Percentiles rank a stretch among this genome's conserved stretches.
These are phyloP conservation scores for Rosa hybrid DNA, from an alignment of 331 rosid species.

Conservation along the genomic window DNA sequence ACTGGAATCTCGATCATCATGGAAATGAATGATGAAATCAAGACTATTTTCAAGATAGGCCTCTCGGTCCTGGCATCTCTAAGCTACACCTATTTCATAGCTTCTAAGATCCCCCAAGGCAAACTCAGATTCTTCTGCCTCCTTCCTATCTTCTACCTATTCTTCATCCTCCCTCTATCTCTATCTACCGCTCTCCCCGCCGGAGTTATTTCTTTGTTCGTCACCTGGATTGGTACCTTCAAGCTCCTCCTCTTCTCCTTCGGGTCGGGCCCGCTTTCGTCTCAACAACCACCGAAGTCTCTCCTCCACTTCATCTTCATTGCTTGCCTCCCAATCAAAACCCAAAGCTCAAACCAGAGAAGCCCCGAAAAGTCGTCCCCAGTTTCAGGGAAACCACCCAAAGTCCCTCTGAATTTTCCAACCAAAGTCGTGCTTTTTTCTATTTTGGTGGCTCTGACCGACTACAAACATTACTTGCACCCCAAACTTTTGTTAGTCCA, in stretches of 20 bases:
- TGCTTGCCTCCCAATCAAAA: constrained; percentile 30
- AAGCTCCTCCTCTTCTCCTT: constrained; percentile 52
- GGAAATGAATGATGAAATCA: constrained; percentile 24
- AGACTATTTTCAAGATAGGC: constrained; percentile 21
- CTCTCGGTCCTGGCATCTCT: constrained; percentile 32
- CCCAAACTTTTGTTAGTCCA: not conserved
- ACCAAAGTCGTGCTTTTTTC: constrained; percentile 23
- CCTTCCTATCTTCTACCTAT: constrained; percentile 42
- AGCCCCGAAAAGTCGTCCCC: not conserved
- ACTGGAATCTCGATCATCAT: not conserved
- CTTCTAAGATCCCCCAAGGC: constrained; percentile 51
- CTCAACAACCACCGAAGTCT: constrained; percentile 30
- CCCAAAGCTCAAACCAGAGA: not conserved
- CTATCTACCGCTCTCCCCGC: constrained; percentile 45
- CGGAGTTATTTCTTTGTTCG: constrained; percentile 48
- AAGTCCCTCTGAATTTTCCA: constrained; percentile 25
- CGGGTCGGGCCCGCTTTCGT: constrained; percentile 44
- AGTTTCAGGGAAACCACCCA: not conserved
- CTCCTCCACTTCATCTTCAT: constrained; percentile 36
- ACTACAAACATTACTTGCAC: constrained; percentile 2
- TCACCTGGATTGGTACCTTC: constrained; percentile 60
- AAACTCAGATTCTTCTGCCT: constrained; percentile 44
- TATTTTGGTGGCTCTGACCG: not conserved
- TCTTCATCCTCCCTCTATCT: constrained; percentile 43
- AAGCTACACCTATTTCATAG: constrained; percentile 38